These are phyloP conservation scores for Epichloe aotearoae DNA, from an alignment of 2,329 filamentous ascomycete genomes.

Conservation along the genomic window DNA sequence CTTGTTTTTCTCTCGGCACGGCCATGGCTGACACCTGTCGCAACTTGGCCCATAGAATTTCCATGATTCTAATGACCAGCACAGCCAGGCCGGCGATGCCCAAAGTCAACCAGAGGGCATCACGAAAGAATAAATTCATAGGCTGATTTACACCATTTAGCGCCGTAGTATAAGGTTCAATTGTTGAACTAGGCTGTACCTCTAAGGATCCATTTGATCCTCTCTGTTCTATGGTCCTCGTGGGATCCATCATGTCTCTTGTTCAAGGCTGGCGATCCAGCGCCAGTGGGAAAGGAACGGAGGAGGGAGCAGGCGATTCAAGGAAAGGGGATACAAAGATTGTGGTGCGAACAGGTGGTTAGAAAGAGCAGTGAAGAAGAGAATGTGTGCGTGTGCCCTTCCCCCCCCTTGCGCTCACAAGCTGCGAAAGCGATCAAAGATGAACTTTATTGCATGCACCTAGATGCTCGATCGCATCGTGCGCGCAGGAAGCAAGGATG, in stretches of 20 bases:
- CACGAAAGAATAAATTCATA: slow-evolving; percentile 42
- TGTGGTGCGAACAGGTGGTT: not conserved
- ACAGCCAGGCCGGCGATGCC: slow-evolving; percentile 42
- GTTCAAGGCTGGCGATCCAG: slow-evolving; percentile 8
- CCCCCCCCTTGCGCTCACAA: not conserved
- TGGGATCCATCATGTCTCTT: slow-evolving; percentile 20
- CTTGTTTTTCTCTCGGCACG: slow-evolving; percentile 35
- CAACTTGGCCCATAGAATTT: slow-evolving; percentile 41
- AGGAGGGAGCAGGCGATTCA: not conserved
- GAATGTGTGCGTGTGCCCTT: not conserved
- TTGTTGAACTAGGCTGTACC: slow-evolving; percentile 30
- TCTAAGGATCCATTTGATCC: slow-evolving; percentile 15
- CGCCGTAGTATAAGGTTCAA: slow-evolving; percentile 40
- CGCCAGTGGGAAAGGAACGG: slow-evolving; percentile 5
- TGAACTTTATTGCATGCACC: not conserved
- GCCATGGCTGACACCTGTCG: slow-evolving; percentile 48
- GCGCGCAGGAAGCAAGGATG: not conserved
- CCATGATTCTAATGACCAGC: slow-evolving; percentile 37
- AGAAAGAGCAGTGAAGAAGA: not conserved
- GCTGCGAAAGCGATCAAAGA: not conserved
- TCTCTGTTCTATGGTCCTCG: slow-evolving; percentile 19
- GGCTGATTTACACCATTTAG: slow-evolving; percentile 48
- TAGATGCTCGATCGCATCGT: slow-evolving; percentile 3
- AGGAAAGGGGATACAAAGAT: not conserved
- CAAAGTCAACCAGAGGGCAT: slow-evolving; percentile 47